Evolutionary conservation across 1,284 basidiomycete species (phyloP), one percentile per base, ranked within the genome.

Genomic region (Termitomyces sp.): DNA sequence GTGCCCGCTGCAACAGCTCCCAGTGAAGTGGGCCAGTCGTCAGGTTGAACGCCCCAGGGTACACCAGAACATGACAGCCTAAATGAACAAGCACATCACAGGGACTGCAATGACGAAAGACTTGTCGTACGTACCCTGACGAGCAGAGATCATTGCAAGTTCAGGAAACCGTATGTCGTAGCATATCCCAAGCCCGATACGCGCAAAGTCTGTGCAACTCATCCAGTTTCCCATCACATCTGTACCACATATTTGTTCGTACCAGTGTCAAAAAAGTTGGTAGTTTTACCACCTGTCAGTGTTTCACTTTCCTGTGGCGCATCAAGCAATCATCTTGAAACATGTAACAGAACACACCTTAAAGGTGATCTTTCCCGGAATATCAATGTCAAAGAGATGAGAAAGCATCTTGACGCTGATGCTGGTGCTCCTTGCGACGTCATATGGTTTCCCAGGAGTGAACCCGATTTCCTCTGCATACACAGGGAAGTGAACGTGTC

Each of bases 331-430:
- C 6, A 16, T 37, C n/a, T 28, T 13, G 16, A 9, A 35, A 37
- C 10, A 10, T 14, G n/a, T 10, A 18, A 18, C n/a, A 6, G 21
- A 28, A 24, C 41, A n/a, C 35, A 89, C 93, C 76, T 96, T 96
- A 83, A 99, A 99, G 3, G 75, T 93, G 70, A 99, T 97, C 68
- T 92, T 88, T 16, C 96, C 96, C 0, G 94, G 94, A 51, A 98
- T 96, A 66, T 99, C 92, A 57, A 99, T 98, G 68, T 99, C 96
- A 66, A 99, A 99, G 8, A 99, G 75, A 66, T 99, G 97, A 40
- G 93, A 91, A 44, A 99, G 80, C 78, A 91, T 86, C 64, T 78
- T 83, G 48, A 97, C 79, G 54, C 86, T 92, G 65, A 92, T 84
- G 62, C 91, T 93, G 57, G 73, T 70, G 28, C 83, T 84, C 34